phyloP scores from a whole-genome alignment of 768 basidiomycete species.

The Rhizopogon rudus region DNA sequence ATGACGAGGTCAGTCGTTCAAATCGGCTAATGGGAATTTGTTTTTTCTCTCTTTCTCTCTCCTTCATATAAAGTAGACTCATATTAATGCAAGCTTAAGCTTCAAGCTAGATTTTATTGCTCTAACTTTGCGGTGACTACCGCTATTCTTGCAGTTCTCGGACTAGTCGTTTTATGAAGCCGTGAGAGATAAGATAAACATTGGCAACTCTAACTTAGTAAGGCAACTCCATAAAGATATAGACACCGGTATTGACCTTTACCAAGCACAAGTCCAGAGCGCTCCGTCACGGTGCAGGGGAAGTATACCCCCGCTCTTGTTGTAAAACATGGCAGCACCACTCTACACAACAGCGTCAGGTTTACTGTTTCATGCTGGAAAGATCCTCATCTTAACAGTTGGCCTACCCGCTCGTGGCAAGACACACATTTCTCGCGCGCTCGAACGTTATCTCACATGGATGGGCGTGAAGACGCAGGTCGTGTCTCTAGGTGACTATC shows the following conservation, averaged over 20 bases:
- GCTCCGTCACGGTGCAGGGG: background rate
- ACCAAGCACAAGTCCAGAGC: background rate
- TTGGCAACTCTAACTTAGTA: background rate
- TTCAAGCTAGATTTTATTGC: too few relatives aligned
- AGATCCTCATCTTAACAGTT: constrained; percentile 89
- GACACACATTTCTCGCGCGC: constrained; percentile 92
- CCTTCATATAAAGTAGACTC: too few relatives aligned
- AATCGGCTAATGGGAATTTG: constrained; percentile 35
- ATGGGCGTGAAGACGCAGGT: constrained; percentile 96
- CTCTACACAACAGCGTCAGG: constrained; percentile 90
- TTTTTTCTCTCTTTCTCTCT: constrained; percentile 4
- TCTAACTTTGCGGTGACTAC: too few relatives aligned
- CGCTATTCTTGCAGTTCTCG: too few relatives aligned
- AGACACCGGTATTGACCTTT: too few relatives aligned
- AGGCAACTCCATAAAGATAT: background rate
- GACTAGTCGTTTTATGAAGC: too few relatives aligned
- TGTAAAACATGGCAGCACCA: constrained; percentile 76
- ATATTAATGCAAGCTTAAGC: too few relatives aligned
- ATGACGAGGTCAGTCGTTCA: constrained; percentile 40
- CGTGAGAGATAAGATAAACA: constrained; percentile 1
- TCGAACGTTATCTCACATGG: constrained; percentile 98
- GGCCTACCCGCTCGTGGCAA: constrained; percentile 94
- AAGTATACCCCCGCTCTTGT: background rate
- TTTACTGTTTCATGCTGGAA: constrained; percentile 87
- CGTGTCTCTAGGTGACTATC: constrained; percentile 92